Evolutionary conservation across 768 basidiomycete genomes (phyloP), one percentile per base, ranked within the genome.

Genomic region (Hericium rajendrae): DNA sequence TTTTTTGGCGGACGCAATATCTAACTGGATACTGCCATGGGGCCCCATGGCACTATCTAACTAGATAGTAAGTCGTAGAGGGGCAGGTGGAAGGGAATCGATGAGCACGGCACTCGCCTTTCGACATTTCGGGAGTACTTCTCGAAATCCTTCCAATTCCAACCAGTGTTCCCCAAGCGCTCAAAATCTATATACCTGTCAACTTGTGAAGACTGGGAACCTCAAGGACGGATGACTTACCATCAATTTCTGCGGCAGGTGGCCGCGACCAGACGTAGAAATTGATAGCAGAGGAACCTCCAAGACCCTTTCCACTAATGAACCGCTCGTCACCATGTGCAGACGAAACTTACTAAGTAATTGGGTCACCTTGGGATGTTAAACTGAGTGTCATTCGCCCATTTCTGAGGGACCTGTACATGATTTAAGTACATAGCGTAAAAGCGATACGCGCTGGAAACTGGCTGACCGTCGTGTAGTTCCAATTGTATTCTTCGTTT

Each of bases 111-210:
- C 28, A 24, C 57, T n/a, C 50, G 64, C 59, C 38, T 65, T 50
- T 68, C 67, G 39, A 49, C 54, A 54, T 60, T 65, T 39, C 52
- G 61, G 22, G 56, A 49, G 26, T 68, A 68, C 26, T 60, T 59
- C 3, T 56, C 18, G 53, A 57, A 64, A 16, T 51, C 56, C n/a
- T 60, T 60, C 65, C 64, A 68, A 24, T 68, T 64, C 67, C 67
- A 68, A 12, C 67, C 67, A 5, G 64, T 63, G 52, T 68, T 68
- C 9, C 67, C 67, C 9, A 68, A 58, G 38, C 50, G 56, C 52
- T 66, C 67, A 6, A 54, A 56, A 13, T 52, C 63, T 64, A 20
- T 2, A 5, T 18, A 28, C 16, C 11, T 26, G 18, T 38, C 6
- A 40, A 5, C 8, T 32, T 18, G 6, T 32, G 28, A 32, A 32